Conservation (phyloP, 2,329 filamentous ascomycete genomes). For the Monosporascus sp. region DNA sequence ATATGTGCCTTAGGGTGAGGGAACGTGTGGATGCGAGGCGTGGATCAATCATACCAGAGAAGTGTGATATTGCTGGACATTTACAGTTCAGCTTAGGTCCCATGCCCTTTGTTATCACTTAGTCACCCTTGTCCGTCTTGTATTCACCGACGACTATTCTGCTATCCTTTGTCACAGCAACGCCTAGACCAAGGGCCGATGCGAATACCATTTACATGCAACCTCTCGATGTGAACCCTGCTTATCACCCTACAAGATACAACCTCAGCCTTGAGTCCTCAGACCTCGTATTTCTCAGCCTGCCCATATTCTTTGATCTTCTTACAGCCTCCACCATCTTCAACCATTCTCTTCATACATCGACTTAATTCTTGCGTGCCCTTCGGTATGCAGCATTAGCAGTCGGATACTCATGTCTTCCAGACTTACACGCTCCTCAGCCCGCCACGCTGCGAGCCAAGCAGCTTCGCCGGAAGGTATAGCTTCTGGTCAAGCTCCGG, state of each 20-base stretch:
- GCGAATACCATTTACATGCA: neutral
- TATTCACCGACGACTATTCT: neutral
- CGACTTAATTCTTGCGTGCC: slow-evolving; percentile 7
- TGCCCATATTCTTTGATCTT: neutral
- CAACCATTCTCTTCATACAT: slow-evolving; percentile 5
- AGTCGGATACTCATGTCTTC: slow-evolving; percentile 73
- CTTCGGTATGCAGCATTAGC: slow-evolving; percentile 10
- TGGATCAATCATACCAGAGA: neutral
- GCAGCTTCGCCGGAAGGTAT: slow-evolving; percentile 39
- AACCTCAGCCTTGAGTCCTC: neutral
- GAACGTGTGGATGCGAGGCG: neutral
- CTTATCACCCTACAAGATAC: neutral
- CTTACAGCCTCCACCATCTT: neutral
- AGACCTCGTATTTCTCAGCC: neutral
- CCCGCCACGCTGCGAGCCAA: slow-evolving; percentile 75
- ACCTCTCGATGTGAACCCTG: neutral
- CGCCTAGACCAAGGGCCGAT: no score
- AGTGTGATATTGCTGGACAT: neutral
- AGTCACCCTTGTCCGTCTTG: neutral
- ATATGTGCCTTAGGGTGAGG: neutral
- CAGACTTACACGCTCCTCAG: slow-evolving; percentile 93
- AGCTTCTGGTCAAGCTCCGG: slow-evolving; percentile 33
- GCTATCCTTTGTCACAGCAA: neutral
- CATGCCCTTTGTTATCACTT: neutral
- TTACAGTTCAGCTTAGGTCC: neutral